Percentiles rank a stretch among this genome's conserved stretches.
Evolutionary conservation across 2,329 filamentous ascomycete genomes (phyloP).

Genomic region (Laburnicola sp.): DNA sequence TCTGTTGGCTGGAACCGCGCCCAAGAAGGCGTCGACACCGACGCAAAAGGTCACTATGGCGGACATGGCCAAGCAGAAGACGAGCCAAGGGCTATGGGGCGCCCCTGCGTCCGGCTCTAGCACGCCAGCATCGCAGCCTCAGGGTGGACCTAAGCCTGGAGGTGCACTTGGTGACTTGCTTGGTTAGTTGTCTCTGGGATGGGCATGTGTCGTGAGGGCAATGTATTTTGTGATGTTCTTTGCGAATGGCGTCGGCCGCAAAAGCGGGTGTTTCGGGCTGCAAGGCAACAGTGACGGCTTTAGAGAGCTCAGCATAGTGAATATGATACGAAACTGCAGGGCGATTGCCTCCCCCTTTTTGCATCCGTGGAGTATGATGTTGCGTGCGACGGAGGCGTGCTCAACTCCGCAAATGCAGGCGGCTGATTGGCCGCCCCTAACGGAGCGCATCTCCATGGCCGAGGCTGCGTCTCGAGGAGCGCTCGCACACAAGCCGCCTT

Average conservation of each 20-base stretch:
- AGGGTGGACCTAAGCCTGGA: conserved; percentile 39
- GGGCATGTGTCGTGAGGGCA: neutral
- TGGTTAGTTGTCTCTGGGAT: conserved; percentile 23
- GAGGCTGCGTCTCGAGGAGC: conserved; percentile 5
- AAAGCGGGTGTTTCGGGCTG: conserved; percentile 4
- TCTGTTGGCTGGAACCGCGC: conserved; percentile 75
- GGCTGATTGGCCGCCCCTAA: conserved; percentile 4
- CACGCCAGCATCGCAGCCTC: conserved; percentile 34
- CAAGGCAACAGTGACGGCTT: neutral
- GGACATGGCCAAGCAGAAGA: conserved; percentile 97
- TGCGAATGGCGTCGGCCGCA: conserved; percentile 6
- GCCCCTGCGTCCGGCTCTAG: conserved; percentile 56
- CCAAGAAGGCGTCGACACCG: conserved; percentile 71
- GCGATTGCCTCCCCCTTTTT: no score
- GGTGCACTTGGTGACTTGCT: conserved; percentile 43
- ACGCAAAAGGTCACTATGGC: conserved; percentile 75
- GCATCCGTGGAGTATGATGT: no score
- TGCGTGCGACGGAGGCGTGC: no score
- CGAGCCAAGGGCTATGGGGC: conserved; percentile 91
- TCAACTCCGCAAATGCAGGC: conserved; percentile 7
- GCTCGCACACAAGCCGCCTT: conserved; percentile 5
- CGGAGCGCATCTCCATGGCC: conserved; percentile 2
- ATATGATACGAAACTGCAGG: neutral
- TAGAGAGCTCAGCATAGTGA: neutral
- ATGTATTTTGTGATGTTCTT: conserved; percentile 3